These are phyloP conservation scores for Capsella rubella DNA, from an alignment of 441 rosid genomes.

Conservation along the genomic window DNA sequence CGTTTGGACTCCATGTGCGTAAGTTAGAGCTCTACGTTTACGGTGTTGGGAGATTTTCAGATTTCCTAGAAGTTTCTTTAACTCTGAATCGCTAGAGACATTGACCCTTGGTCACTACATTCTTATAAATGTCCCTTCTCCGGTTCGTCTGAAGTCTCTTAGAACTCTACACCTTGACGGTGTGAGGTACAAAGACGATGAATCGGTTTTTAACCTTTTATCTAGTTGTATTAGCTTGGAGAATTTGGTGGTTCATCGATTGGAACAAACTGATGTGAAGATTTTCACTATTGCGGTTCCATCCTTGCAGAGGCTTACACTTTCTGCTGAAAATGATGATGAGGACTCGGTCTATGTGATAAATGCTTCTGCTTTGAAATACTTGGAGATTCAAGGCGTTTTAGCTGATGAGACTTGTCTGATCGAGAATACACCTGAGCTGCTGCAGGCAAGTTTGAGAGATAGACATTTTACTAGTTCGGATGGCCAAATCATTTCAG, in stretches of 20 bases:
- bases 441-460: background rate
- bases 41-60: fast-evolving
- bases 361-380: background rate
- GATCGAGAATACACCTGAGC: background rate
- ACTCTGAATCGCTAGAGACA: slow-evolving; percentile 6
- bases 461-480: background rate
- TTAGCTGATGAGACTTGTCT: background rate
- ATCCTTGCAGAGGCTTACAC: background rate
- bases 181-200: background rate
- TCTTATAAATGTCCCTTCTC: background rate
- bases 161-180: background rate
- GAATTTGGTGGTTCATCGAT: background rate
- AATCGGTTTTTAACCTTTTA: background rate
- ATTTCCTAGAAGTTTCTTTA: background rate
- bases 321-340: background rate
- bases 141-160: background rate
- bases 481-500: no score
- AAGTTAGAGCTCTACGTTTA: background rate
- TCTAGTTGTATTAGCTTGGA: background rate
- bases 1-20: background rate
- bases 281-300: background rate
- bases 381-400: background rate
- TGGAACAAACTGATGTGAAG: fast-evolving
- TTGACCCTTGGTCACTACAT: background rate
- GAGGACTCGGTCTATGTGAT: background rate